Evolutionary conservation across 2,329 filamentous ascomycete genomes (phyloP).

Genomic region (Colletotrichum tropicale): DNA sequence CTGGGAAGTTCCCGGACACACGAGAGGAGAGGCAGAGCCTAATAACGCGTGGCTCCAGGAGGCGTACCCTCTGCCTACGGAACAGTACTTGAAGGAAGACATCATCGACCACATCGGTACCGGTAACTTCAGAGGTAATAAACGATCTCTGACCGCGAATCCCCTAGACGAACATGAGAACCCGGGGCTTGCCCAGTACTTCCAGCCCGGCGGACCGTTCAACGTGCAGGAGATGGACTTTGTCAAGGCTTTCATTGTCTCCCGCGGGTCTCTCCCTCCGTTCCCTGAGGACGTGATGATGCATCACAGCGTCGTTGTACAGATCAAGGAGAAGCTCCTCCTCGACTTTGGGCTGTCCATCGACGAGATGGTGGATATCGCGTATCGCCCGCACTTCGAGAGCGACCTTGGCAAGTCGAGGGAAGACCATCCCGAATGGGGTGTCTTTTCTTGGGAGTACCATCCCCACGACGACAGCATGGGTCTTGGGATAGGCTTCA

Average conservation of each 20-base stretch:
- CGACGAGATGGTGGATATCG: not conserved
- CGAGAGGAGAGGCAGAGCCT: not conserved
- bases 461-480: not conserved
- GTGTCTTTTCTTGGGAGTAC: slow-evolving; percentile 7
- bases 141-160: not conserved
- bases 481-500: not conserved
- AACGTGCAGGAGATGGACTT: not conserved
- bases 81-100: not conserved
- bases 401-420: not conserved
- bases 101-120: not conserved
- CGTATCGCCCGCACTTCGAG: not conserved
- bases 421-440: not conserved
- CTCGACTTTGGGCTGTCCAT: not conserved
- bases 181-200: not conserved
- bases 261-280: not conserved
- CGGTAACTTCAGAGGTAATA: not conserved
- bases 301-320: not conserved
- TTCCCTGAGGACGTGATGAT: not conserved
- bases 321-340: not conserved
- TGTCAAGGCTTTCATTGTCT: slow-evolving; percentile 7
- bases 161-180: not conserved
- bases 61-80: not conserved
- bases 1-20: slow-evolving; percentile 18
- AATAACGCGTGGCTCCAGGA: not conserved
- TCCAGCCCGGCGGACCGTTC: not conserved